Base-by-base conservation (phyloP, 2,329 filamentous ascomycete genomes). In the Plectosphaerella plurivora region DNA sequence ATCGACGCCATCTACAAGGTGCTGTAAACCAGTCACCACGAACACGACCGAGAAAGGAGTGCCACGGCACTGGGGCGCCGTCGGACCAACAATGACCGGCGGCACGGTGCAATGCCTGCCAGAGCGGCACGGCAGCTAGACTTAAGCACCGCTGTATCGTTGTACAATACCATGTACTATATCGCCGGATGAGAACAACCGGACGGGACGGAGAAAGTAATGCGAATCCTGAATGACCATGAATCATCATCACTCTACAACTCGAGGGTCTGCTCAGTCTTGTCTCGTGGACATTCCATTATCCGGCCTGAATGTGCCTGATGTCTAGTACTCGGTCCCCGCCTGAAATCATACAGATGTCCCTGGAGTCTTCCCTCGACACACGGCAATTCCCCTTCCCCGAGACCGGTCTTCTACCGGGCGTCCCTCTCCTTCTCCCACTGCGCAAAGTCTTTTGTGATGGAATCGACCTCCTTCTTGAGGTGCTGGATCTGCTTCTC, bases 401-500 rank as follows among this genome's bases (percentile, higher is more conserved):
- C 11, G 2, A 5, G 5, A 18, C 16, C 6, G 18, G 2, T 11
- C 10, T 16, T 22, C 46, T 49, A 55, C 5, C 41, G 49, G 44
- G 72, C 68, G 57, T 71, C 71, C 50, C 74, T 72, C 56, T 75
- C 76, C 62, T 73, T 75, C 58, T 81, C 76, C 79, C 80, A 83
- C 24, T 76, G 71, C 12, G 75, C 72, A 54, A 77, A 83, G 55
- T 83, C 81, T 42, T 77, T 74, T 60, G 79, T 80, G 58, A 85
- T 74, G 49, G 81, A 76, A 64, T 87, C 85, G 14, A 86, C 74
- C 65, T 91, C 86, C 65, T 85, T 86, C 69, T 85, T 88, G 57
- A 95, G 74, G 65, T 92, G 87, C 63, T 81, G 76, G 35, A 94
- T 76, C 72, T 93, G 89, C 66, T 86, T 88, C 66, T 92, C 87